Evolutionary conservation across 768 basidiomycete species (phyloP).

Genomic region (Kwoniella sp.): DNA sequence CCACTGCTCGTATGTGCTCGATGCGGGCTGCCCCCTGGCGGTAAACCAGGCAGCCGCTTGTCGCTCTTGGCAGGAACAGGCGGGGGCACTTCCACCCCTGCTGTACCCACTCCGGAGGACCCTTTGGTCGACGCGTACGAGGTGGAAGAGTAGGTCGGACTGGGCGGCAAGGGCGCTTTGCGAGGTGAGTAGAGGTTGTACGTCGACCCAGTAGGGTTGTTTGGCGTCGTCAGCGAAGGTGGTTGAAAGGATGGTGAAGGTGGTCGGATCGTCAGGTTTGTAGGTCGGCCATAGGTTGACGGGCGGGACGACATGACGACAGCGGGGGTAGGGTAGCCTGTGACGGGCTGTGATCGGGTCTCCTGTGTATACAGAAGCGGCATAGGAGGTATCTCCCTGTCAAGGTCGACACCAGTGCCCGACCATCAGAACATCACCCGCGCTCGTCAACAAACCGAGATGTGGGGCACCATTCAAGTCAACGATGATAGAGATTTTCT

Average conservation of each 20-base stretch:
- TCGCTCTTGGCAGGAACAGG: constrained; percentile 17
- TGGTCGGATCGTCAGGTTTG: constrained; percentile 14
- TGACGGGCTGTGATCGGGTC: no score
- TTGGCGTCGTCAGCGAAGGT: constrained; percentile 1
- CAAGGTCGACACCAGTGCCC: no score
- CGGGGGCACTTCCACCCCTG: not conserved
- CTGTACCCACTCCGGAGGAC: constrained; percentile 4
- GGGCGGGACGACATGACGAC: not conserved
- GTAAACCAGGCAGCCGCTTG: constrained; percentile 9
- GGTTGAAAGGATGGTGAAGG: constrained; percentile 9
- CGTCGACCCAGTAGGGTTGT: not conserved
- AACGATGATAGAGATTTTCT: no score
- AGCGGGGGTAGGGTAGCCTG: no score
- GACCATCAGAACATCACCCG: no score
- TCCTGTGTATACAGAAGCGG: no score
- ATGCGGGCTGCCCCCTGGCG: constrained; percentile 14
- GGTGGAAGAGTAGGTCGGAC: constrained; percentile 14
- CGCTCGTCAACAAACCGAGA: no score
- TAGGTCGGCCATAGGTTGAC: constrained; percentile 4
- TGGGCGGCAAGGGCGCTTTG: constrained; percentile 13
- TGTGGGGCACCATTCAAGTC: no score
- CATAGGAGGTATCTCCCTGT: no score
- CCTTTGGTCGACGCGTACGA: constrained; percentile 11
- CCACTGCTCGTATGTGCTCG: not conserved
- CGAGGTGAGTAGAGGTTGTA: constrained; percentile 10